These are phyloP conservation scores for Cyclocybe cylindracea DNA, from an alignment of 768 basidiomycete species.

Conservation along the genomic window DNA sequence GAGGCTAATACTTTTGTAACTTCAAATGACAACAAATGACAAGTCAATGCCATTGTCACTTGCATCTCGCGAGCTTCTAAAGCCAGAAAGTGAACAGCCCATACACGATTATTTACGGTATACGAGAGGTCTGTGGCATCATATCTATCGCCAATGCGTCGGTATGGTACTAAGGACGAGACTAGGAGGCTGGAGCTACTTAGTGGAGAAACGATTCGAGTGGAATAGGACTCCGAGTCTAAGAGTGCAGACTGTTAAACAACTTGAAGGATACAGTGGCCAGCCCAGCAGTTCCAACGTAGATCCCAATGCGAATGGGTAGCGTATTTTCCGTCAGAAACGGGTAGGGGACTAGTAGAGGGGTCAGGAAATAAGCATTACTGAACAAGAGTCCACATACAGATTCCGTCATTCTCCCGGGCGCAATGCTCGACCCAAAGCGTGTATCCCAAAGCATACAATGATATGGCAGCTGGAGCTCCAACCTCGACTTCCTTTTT, in stretches of 20 bases:
- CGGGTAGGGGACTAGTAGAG: slow-evolving; percentile 72
- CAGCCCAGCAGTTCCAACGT: slow-evolving; percentile 49
- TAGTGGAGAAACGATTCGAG: not conserved
- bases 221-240: not conserved
- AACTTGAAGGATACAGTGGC: slow-evolving; percentile 57
- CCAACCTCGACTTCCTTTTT: slow-evolving; percentile 22
- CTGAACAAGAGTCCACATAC: slow-evolving; percentile 41
- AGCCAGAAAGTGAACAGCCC: no score
- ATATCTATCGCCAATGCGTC: no score
- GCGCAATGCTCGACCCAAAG: slow-evolving; percentile 72
- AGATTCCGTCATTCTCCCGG: slow-evolving; percentile 51
- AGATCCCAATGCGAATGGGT: slow-evolving; percentile 56
- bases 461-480: slow-evolving; percentile 29
- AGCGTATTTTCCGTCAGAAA: slow-evolving; percentile 69
- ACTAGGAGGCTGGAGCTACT: no score
- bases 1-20: no score
- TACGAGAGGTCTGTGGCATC: no score
- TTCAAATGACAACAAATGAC: no score
- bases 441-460: slow-evolving; percentile 49
- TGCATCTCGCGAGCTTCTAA: no score
- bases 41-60: no score
- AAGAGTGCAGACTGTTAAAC: slow-evolving; percentile 58
- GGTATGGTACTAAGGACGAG: no score
- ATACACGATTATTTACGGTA: no score
- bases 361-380: not conserved